Evolutionary conservation across 1,284 basidiomycete genomes (phyloP).

Genomic region (Microbotryum lychnidis-dioicae): DNA sequence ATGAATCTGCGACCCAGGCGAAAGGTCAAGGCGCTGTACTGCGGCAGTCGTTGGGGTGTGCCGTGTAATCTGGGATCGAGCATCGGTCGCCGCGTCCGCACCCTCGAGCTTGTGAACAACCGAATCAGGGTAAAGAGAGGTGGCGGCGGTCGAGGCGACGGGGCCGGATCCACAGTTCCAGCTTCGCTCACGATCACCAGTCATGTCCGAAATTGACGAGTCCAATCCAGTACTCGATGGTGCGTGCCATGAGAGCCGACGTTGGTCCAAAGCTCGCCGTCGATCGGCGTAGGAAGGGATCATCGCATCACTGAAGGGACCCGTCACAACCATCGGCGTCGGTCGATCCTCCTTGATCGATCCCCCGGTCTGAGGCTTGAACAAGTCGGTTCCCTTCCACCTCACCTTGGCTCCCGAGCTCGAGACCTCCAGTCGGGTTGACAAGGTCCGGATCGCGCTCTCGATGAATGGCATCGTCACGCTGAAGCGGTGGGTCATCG

Average conservation of each 20-base stretch:
- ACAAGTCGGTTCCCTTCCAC: constrained; percentile 12
- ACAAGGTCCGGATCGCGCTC: constrained; percentile 17
- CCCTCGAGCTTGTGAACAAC: no score
- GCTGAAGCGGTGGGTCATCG: constrained; percentile 17
- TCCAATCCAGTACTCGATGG: background rate
- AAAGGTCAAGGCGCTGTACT: no score
- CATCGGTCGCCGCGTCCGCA: no score
- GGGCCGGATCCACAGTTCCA: no score
- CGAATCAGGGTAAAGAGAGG: no score
- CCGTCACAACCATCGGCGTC: background rate
- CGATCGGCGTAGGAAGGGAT: background rate
- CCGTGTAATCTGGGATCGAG: no score
- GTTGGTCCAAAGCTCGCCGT: no score
- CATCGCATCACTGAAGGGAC: background rate
- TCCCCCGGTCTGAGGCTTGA: background rate
- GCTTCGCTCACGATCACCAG: background rate
- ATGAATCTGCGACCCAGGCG: no score
- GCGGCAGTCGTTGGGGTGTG: no score
- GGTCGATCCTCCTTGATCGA: background rate
- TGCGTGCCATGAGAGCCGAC: background rate
- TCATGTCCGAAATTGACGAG: background rate
- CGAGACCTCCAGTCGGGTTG: constrained; percentile 20
- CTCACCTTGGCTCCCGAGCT: constrained; percentile 19
- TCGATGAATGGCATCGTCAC: constrained; percentile 27
- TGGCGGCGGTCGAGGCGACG: no score